Conservation (phyloP, 2,329 filamentous ascomycete genomes). For the Taxawa tesnikishii region DNA sequence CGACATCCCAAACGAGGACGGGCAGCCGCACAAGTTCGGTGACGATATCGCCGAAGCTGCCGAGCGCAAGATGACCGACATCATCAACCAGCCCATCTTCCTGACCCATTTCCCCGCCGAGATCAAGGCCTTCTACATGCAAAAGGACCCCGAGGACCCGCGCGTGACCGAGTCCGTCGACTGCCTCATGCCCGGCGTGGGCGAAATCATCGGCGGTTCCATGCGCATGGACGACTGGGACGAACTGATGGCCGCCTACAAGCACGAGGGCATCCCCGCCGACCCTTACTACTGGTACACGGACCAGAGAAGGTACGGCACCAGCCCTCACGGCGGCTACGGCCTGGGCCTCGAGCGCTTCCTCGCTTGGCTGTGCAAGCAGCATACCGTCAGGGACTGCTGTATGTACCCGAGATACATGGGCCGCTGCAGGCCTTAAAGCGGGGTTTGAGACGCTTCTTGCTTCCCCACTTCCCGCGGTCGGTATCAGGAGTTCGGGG, state of each 20-base stretch:
- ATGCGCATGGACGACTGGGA: constrained; percentile 94
- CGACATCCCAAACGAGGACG: constrained; percentile 87
- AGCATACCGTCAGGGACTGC: constrained; percentile 54
- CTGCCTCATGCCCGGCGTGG: constrained; percentile 78
- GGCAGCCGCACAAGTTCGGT: constrained; percentile 77
- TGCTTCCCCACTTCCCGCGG: background rate
- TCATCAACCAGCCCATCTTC: constrained; percentile 90
- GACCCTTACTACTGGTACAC: constrained; percentile 97
- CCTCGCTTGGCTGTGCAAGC: constrained; percentile 54
- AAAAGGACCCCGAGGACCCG: constrained; percentile 64
- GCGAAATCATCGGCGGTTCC: constrained; percentile 89
- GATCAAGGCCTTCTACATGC: constrained; percentile 99
- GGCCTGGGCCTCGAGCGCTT: constrained; percentile 82
- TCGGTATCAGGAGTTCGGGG: background rate
- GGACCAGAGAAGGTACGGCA: constrained; percentile 89
- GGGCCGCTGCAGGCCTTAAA: constrained; percentile 64
- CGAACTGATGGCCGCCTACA: constrained; percentile 78
- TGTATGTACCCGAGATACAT: constrained; percentile 74
- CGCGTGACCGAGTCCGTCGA: constrained; percentile 92
- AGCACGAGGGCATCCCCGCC: constrained; percentile 73
- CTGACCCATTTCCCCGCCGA: constrained; percentile 93
- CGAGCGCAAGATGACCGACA: constrained; percentile 93
- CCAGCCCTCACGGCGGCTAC: constrained; percentile 84
- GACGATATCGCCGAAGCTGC: constrained; percentile 98
- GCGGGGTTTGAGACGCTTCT: background rate